Conservation (phyloP, 768 basidiomycete species). For the Solioccasus polychromus region DNA sequence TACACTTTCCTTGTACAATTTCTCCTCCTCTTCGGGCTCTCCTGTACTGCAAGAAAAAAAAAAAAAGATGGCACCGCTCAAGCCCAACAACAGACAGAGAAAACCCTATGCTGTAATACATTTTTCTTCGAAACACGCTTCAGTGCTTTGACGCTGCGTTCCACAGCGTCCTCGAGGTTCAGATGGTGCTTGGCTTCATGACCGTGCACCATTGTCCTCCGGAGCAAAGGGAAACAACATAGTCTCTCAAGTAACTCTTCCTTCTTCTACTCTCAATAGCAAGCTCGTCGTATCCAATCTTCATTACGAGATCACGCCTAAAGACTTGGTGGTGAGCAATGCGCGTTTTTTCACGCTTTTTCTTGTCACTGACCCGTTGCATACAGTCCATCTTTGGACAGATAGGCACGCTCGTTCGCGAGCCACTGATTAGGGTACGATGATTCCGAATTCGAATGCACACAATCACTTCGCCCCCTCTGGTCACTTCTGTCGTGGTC, state of each 20-base stretch:
- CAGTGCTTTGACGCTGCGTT: conserved; percentile 6
- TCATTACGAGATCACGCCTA: conserved; percentile 88
- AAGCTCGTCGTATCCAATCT: conserved; percentile 81
- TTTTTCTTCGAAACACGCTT: background rate
- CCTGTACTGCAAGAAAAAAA: background rate
- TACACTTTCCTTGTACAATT: background rate
- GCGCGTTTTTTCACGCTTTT: background rate
- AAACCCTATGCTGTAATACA: conserved; percentile 44
- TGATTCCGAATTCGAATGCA: conserved; percentile 43
- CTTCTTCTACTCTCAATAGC: conserved; percentile 37
- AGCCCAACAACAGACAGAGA: conserved; percentile 31
- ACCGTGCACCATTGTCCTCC: conserved; percentile 55
- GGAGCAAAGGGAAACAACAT: conserved; percentile 25
- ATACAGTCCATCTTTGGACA: conserved; percentile 88
- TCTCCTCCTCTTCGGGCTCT: background rate
- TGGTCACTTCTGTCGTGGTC: conserved; percentile 34
- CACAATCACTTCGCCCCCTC: conserved; percentile 31
- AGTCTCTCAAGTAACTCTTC: conserved; percentile 18
- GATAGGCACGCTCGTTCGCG: conserved; percentile 88
- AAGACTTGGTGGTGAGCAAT: conserved; percentile 79
- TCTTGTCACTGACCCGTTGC: background rate
- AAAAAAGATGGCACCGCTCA: conserved; percentile 23
- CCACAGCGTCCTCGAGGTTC: conserved; percentile 55
- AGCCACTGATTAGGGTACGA: conserved; percentile 95
- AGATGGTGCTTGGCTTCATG: conserved; percentile 74